Evolutionary conservation across 2,329 filamentous ascomycete species (phyloP).

Genomic region (Trichoderma breve): DNA sequence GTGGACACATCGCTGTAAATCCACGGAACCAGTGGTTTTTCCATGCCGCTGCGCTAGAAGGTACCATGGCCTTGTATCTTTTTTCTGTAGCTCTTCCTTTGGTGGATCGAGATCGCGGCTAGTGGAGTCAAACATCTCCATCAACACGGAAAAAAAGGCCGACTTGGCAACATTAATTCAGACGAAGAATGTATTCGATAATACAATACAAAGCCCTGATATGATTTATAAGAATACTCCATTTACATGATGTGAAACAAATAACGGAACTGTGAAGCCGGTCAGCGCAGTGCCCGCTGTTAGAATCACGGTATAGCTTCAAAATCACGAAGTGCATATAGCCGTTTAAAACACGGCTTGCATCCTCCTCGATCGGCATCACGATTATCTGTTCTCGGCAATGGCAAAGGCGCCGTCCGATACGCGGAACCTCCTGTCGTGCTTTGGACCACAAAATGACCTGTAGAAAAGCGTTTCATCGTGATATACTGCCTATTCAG

Average conservation of each 20-base stretch:
- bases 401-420: background rate
- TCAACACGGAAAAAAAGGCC: background rate
- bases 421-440: background rate
- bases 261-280: background rate
- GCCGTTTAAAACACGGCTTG: background rate
- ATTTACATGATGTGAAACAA: background rate
- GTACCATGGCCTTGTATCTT: background rate
- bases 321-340: background rate
- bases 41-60: constrained; percentile 4
- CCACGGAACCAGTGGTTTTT: constrained; percentile 16
- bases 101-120: background rate
- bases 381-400: background rate
- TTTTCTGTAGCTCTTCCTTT: background rate
- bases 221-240: background rate
- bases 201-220: background rate
- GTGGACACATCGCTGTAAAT: constrained; percentile 19
- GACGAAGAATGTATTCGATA: background rate
- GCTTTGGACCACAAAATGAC: background rate
- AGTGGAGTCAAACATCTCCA: background rate
- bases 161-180: background rate
- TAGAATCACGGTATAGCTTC: background rate
- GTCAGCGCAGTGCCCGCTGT: background rate
- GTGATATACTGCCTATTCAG: constrained; percentile 3
- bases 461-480: background rate
- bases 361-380: background rate